Percentiles rank a stretch among this genome's conserved stretches.
Conservation (phyloP, 176 grass and related monocot species). For the Zea mays region Zm-B73-REFERENCE-NAM-5.0 NC_050100.1:7561501-7562000, state of each 20-base stretch:
- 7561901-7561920: conserved; percentile 96
- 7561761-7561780: conserved; percentile 91
- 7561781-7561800: conserved; percentile 87
- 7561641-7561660: conserved; percentile 78
- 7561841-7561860: conserved; percentile 92
- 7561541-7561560: conserved; percentile 89
- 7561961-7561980: conserved; percentile 92
- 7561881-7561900: conserved; percentile 90
- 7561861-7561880: conserved; percentile 73
- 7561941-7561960: conserved; percentile 84
- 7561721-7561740: conserved; percentile 78
- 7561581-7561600: conserved; percentile 72
- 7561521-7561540: conserved; percentile 90
- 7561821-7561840: conserved; percentile 82
- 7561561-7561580: conserved; percentile 79
- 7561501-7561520: conserved; percentile 86
- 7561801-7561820: conserved; percentile 90
- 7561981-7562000: conserved; percentile 80
- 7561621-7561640: conserved; percentile 83
- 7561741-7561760: conserved; percentile 82
- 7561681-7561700: conserved; percentile 64
- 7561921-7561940: conserved; percentile 90
- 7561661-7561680: conserved; percentile 72
- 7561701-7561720: conserved; percentile 68
- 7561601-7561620: conserved; percentile 86